Evolutionary conservation across 768 basidiomycete genomes (phyloP).

Genomic region (Lepiota venenata): DNA sequence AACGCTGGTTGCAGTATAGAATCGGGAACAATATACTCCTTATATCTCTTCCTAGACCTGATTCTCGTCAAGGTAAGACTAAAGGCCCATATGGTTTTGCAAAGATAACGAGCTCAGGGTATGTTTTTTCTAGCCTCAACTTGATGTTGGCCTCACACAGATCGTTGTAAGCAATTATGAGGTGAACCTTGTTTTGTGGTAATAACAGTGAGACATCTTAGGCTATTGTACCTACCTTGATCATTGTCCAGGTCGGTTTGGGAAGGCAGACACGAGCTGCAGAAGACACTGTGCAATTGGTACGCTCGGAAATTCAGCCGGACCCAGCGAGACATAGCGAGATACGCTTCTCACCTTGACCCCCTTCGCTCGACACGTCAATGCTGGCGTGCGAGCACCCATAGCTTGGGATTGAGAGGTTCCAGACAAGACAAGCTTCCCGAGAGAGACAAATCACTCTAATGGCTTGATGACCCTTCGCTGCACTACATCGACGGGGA

Average conservation of each 20-base stretch:
- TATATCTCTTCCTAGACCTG: background rate
- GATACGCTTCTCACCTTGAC: background rate
- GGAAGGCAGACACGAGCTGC: background rate
- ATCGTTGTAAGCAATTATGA: background rate
- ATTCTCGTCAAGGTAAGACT: background rate
- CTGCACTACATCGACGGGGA: too few species aligned
- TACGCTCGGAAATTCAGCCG: background rate
- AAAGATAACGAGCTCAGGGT: background rate
- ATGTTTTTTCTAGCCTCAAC: background rate
- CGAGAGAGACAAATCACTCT: too few species aligned
- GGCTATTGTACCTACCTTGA: background rate
- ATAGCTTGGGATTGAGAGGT: too few species aligned
- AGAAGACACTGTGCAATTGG: background rate
- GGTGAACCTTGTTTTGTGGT: background rate
- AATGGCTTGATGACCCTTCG: too few species aligned
- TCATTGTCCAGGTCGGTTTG: background rate
- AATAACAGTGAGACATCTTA: background rate
- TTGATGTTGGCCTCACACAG: conserved; percentile 2
- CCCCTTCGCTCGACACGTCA: background rate
- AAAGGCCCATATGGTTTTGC: background rate
- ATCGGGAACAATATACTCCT: background rate
- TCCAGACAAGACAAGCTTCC: too few species aligned
- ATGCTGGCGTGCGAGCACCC: background rate
- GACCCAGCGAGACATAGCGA: background rate
- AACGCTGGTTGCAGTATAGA: background rate